Evolutionary conservation across 495 filamentous ascomycete species (phyloP).

Genomic region (Tuber magnatum): DNA sequence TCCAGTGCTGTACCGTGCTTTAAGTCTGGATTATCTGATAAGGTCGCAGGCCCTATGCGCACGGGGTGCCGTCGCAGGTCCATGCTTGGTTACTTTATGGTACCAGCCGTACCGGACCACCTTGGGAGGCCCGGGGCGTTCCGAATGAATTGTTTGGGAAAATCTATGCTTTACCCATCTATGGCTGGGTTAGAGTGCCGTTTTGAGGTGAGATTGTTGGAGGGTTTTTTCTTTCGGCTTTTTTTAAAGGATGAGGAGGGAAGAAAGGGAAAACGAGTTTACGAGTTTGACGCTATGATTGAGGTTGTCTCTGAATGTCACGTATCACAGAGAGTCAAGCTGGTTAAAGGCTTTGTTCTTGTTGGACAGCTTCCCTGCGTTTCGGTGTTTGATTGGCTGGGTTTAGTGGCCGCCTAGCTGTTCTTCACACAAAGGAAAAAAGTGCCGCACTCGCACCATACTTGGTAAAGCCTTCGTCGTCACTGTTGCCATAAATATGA

Average conservation of each 20-base stretch:
- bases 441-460: neutral
- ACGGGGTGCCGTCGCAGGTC: neutral
- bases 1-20: no score
- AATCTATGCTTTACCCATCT: neutral
- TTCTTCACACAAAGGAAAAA: neutral
- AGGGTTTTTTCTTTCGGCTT: neutral
- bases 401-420: neutral
- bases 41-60: neutral
- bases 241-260: neutral
- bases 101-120: neutral
- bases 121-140: neutral
- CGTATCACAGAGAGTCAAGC: neutral
- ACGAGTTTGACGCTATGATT: conserved; percentile 3
- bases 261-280: neutral
- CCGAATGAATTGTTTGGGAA: neutral
- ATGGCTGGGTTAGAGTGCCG: neutral
- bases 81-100: neutral
- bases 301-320: neutral
- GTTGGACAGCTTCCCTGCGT: neutral
- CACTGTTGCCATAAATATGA: neutral
- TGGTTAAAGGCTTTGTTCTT: neutral
- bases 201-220: neutral
- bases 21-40: neutral
- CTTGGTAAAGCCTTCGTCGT: neutral
- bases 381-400: neutral